A percentile compares a stretch with the other conserved stretches of the same genome.
Evolutionary conservation across 257 asterid species (phyloP).

Genomic region (Marsdenia floribunda): DNA sequence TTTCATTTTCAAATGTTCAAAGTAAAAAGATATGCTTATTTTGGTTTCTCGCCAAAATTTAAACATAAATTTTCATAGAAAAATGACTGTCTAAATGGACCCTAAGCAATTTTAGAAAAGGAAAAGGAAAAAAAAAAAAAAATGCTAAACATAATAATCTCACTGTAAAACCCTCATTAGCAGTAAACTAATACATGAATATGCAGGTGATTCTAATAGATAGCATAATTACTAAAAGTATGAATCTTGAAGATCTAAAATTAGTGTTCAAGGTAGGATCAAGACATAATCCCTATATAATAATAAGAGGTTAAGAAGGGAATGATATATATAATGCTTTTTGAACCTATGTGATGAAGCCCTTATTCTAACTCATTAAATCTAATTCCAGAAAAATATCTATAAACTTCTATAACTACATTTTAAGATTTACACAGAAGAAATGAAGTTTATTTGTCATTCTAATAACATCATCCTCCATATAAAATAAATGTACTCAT

Average conservation of each 20-base stretch:
- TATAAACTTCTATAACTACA: too few relatives aligned
- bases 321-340: neutral
- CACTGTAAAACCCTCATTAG: constrained; percentile 2
- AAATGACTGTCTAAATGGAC: too few relatives aligned
- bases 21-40: too few relatives aligned
- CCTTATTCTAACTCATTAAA: neutral
- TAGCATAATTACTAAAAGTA: neutral
- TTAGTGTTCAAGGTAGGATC: neutral
- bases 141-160: neutral
- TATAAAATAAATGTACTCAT: neutral
- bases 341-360: neutral
- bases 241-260: neutral
- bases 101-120: too few relatives aligned
- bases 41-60: too few relatives aligned
- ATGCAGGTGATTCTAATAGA: neutral
- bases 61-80: too few relatives aligned
- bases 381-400: neutral
- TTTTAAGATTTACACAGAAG: neutral
- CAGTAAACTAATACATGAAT: neutral
- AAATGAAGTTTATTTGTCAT: neutral
- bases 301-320: neutral
- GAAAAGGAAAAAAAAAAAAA: neutral
- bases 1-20: too few relatives aligned
- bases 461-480: neutral
- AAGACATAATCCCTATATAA: neutral